phyloP scores from a whole-genome alignment of 2,329 filamentous ascomycete species.

The Pseudonectria foliicola region DNA sequence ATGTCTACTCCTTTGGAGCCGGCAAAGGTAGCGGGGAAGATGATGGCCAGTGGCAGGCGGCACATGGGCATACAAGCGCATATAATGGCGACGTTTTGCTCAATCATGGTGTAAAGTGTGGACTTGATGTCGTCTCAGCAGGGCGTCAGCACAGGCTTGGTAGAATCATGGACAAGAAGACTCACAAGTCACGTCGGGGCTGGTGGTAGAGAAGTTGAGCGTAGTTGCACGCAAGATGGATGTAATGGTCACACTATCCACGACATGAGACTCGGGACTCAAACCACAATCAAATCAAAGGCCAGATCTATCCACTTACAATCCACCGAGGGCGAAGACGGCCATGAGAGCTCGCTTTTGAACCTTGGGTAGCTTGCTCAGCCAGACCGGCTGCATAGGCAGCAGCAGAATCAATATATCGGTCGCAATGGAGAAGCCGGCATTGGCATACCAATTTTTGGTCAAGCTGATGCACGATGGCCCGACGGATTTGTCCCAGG shows the following conservation, averaged over 20 bases:
- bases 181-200: conserved; percentile 30
- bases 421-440: conserved; percentile 38
- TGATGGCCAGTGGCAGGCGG: conserved; percentile 29
- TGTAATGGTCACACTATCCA: conserved; percentile 29
- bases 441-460: conserved; percentile 43
- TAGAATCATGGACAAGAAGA: neutral
- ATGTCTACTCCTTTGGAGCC: conserved; percentile 5
- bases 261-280: neutral
- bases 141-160: neutral
- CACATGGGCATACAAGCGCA: conserved; percentile 35
- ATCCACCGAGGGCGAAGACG: conserved; percentile 35
- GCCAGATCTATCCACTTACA: conserved; percentile 32
- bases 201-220: conserved; percentile 31
- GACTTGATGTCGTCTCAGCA: conserved; percentile 27
- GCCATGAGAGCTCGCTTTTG: conserved; percentile 35
- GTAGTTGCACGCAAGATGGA: conserved; percentile 36
- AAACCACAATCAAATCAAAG: too few relatives aligned
- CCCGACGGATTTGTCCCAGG: conserved; percentile 36
- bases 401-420: conserved; percentile 40
- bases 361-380: conserved; percentile 33
- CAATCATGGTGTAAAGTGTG: conserved; percentile 33
- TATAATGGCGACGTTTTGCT: conserved; percentile 33
- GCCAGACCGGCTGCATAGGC: conserved; percentile 40
- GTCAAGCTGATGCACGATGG: conserved; percentile 40
- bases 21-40: conserved; percentile 29